Conservation (phyloP, 257 asterid genomes). For the Lycium barbarum region DNA sequence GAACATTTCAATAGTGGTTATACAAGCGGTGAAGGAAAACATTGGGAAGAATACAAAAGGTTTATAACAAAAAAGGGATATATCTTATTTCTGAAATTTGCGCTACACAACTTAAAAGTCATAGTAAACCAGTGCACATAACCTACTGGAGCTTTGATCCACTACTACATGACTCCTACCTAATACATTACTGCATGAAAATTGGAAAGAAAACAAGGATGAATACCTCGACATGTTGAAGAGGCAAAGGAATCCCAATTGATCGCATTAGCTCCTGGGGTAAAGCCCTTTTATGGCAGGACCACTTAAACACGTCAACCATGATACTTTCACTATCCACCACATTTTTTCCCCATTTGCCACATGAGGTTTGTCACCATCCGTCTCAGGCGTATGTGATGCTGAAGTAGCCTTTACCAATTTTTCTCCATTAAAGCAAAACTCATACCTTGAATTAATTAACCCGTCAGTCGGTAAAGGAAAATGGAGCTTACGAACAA, state of each 20-base stretch:
- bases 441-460: too few relatives aligned
- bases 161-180: background rate
- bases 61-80: too few relatives aligned
- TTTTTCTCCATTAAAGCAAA: constrained; percentile 80
- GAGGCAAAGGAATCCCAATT: constrained; percentile 80
- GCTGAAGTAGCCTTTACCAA: constrained; percentile 52
- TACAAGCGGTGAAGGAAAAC: too few relatives aligned
- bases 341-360: constrained; percentile 59
- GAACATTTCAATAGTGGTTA: too few relatives aligned
- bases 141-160: too few relatives aligned
- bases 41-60: too few relatives aligned
- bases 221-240: constrained; percentile 79
- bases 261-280: constrained; percentile 69
- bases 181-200: too few relatives aligned
- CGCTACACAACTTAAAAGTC: too few relatives aligned
- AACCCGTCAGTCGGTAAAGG: too few relatives aligned
- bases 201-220: background rate
- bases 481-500: too few relatives aligned
- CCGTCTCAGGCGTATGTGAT: constrained; percentile 57
- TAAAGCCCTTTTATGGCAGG: constrained; percentile 73
- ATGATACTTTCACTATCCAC: constrained; percentile 60
- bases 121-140: too few relatives aligned
- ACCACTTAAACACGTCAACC: constrained; percentile 81
- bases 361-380: constrained; percentile 59
- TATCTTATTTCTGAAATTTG: too few relatives aligned